Base-by-base conservation (phyloP, 2,329 filamentous ascomycete species). In the Mollisiaceae sp. region DNA sequence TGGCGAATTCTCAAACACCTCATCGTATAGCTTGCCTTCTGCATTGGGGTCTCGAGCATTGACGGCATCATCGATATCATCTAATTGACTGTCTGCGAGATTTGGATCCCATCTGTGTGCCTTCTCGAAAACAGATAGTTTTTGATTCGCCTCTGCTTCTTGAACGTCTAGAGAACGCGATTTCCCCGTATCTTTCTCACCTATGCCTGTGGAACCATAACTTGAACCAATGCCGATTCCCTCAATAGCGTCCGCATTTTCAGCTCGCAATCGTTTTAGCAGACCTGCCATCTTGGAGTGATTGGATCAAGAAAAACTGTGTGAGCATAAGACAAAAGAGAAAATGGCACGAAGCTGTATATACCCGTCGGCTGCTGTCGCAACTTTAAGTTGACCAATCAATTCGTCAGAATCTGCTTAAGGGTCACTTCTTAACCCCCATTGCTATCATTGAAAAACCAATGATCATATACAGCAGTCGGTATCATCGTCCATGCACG, bases 81-180 rank as follows among this genome's bases (percentile, higher is more conserved):
- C 50, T 9, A 69, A 39, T 43, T 67, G 63, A 24, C 67, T 65
- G 32, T 62, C 57, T 1, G 58, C 65, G 15, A 69, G 27, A 60
- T 69, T 69, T 5, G 67, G 67, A 62, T 69, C 67, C 67, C 65
- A 69, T 63, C 65, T 27, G 27, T 67, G 65, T 38, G 65, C 60
- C 60, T 60, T 65, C 47, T 67, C 65, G 55, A 69, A 67, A 12
- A 57, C 55, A n/a, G 60, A 35, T 3, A 67, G 45, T 15, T 65
- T 67, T 36, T 58, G 65, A 61, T 67, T 69, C 36, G 67, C 63
- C 45, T 67, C 67, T 27, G 41, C 62, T 12, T 69, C 67, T 54
- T 63, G 6, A 8, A 65, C 50, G 22, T 65, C 60, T 14, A 20
- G 39, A 35, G 62, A 60, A 27, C 50, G 65, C 35, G 67, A 64